Evolutionary conservation across 164 flowering plant species (phyloP), one percentile per base, ranked within the genome.

Genomic region (Hamamelis virginiana): DNA sequence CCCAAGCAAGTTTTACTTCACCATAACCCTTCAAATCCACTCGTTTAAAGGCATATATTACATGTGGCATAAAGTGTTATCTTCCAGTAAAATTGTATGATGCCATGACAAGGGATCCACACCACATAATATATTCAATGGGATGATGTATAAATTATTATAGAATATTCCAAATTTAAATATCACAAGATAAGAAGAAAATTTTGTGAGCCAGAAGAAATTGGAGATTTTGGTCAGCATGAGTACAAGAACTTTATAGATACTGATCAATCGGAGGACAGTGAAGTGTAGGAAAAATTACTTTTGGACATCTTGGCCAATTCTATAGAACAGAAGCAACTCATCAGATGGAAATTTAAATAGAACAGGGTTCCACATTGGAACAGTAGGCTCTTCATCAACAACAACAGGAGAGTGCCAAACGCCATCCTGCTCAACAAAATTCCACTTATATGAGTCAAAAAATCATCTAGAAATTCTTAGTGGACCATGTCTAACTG

Each of bases 281-380:
- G 25, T 43, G 12, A 45, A 67, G 69, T 46, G 58, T 43, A 47
- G 67, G 33, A 75, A 41, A 64, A 62, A 76, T 81, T 80, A 91
- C 97, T 85, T 88, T 73, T 91, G 89, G 67, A 90, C 90, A 26
- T 89, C 94, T 75, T 77, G 97, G 43, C 98, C 98, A 51, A 91
- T 77, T 81, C 82, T 94, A 58, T 94, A 94, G 76, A 94, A 94
- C 61, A 94, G 73, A 74, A 94, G 85, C 78, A 94, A 66, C 84
- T 90, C 94, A 65, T 80, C 73, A 16, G 90, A 80, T 60, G 92
- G 90, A 80, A 89, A 82, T 72, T 82, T 94, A 72, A 88, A 92
- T 33, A 94, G 74, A 23, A 89, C 97, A 26, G 98, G 97, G 74
- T 94, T 94, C 97, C 97, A 94, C 97, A 92, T 85, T 64, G 98